Conservation (phyloP, 495 filamentous ascomycete genomes). For the Aspergillus incahuasiensis region DNA sequence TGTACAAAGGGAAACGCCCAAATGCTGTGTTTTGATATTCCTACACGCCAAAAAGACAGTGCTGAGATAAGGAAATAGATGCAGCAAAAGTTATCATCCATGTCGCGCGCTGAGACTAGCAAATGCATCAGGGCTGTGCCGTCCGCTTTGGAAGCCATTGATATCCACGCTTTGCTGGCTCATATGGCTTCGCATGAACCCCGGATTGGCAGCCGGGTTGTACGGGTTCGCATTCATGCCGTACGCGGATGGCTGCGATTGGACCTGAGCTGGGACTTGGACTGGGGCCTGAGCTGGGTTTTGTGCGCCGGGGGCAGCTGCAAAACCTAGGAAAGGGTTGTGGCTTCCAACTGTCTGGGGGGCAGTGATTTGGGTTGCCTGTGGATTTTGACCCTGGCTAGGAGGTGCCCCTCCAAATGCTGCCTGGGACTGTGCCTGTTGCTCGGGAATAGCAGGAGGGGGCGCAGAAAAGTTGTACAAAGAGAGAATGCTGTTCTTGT, state of each 20-base stretch:
- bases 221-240: conserved; percentile 17
- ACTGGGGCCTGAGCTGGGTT: conserved; percentile 19
- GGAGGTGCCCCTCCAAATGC: conserved; percentile 19
- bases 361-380: neutral
- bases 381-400: conserved; percentile 23
- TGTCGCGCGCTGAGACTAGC: conserved; percentile 76
- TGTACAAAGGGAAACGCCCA: neutral
- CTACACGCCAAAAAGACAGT: conserved; percentile 10
- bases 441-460: conserved; percentile 38
- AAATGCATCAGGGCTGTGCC: conserved; percentile 96
- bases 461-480: conserved; percentile 79
- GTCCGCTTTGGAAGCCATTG: conserved; percentile 65
- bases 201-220: conserved; percentile 9
- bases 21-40: conserved; percentile 10
- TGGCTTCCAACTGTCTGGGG: conserved; percentile 20
- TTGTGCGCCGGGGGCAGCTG: neutral
- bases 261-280: conserved; percentile 20
- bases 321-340: conserved; percentile 38
- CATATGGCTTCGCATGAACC: conserved; percentile 51
- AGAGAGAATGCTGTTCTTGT: conserved; percentile 84
- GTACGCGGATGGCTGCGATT: conserved; percentile 13
- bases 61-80: neutral
- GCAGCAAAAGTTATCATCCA: conserved; percentile 19
- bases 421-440: conserved; percentile 25
- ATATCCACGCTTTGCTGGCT: conserved; percentile 90